Conservation (phyloP, 805 yeast species). For the Candida lessepsii region DNA sequence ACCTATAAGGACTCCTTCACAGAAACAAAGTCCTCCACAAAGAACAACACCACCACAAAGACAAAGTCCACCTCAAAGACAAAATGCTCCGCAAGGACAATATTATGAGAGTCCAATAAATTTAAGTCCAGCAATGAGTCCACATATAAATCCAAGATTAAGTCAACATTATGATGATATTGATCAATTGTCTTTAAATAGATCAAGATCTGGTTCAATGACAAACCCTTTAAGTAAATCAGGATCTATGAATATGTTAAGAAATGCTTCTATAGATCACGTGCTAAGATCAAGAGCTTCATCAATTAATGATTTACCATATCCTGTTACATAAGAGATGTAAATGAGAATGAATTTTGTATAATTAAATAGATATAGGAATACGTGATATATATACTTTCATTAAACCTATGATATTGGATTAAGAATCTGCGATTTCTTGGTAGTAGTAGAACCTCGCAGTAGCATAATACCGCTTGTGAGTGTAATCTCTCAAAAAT, state of each 20-base stretch:
- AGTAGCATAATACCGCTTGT: too few relatives aligned
- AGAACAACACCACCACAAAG: background rate
- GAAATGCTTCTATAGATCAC: slow-evolving; percentile 12
- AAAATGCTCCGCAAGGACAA: too few relatives aligned
- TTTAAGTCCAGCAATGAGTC: slow-evolving; percentile 9
- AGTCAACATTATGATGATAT: slow-evolving; percentile 1
- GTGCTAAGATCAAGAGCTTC: slow-evolving; percentile 10
- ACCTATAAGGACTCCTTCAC: background rate
- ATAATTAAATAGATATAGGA: too few relatives aligned
- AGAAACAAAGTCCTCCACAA: background rate
- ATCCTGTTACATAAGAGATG: slow-evolving; percentile 7
- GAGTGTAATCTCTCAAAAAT: too few relatives aligned
- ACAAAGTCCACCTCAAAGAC: slow-evolving; percentile 2
- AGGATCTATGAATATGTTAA: slow-evolving; percentile 9
- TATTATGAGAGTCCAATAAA: background rate
- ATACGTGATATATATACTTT: too few relatives aligned
- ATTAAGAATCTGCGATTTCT: too few relatives aligned
- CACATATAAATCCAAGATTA: slow-evolving; percentile 4
- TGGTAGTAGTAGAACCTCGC: too few relatives aligned
- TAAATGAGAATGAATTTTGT: background rate
- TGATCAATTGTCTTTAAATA: slow-evolving; percentile 1
- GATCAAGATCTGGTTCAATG: slow-evolving; percentile 14
- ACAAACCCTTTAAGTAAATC: slow-evolving; percentile 6
- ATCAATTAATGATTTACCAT: slow-evolving; percentile 12
- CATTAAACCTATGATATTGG: too few relatives aligned